Conservation (phyloP, 139 green algal species). For the Coelastrella sp. region DNA sequence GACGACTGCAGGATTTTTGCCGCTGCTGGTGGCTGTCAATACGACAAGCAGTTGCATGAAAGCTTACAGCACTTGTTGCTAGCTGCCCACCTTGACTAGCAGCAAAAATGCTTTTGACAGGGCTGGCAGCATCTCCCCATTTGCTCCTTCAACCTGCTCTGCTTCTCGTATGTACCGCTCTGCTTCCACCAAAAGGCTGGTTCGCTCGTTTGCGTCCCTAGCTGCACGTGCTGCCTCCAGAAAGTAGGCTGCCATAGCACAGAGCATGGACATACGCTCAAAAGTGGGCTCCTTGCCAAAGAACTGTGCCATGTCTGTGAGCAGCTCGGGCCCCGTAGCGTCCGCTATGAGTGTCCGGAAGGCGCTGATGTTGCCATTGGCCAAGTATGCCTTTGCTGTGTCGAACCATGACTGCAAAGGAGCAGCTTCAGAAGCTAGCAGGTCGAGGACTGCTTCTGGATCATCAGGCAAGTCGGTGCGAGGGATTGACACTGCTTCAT, state of each 20-base stretch:
- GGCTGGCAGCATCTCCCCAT: constrained; percentile 75
- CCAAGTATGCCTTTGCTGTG: constrained; percentile 78
- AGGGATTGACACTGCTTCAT: constrained; percentile 72
- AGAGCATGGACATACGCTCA: constrained; percentile 84
- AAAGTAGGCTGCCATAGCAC: constrained; percentile 74
- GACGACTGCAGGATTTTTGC: no score
- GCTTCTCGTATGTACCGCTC: constrained; percentile 57
- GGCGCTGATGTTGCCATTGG: constrained; percentile 52
- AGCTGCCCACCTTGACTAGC: constrained; percentile 65
- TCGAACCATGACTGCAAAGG: constrained; percentile 82
- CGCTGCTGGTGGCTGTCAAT: no score
- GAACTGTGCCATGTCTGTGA: constrained; percentile 55
- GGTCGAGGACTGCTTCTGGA: constrained; percentile 74
- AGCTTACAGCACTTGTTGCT: no score
- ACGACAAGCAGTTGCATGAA: no score
- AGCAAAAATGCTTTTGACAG: constrained; percentile 71
- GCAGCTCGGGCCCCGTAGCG: constrained; percentile 47
- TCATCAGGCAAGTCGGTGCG: constrained; percentile 69
- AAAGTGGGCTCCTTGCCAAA: constrained; percentile 61
- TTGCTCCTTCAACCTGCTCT: constrained; percentile 18
- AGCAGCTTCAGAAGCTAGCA: constrained; percentile 77
- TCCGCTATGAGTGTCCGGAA: constrained; percentile 59
- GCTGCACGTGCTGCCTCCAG: constrained; percentile 52
- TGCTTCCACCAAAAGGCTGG: not conserved
- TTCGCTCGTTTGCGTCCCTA: not conserved